Conservation (phyloP, 1,139 yeast genomes). For the Yamadazyma triangularis region DNA sequence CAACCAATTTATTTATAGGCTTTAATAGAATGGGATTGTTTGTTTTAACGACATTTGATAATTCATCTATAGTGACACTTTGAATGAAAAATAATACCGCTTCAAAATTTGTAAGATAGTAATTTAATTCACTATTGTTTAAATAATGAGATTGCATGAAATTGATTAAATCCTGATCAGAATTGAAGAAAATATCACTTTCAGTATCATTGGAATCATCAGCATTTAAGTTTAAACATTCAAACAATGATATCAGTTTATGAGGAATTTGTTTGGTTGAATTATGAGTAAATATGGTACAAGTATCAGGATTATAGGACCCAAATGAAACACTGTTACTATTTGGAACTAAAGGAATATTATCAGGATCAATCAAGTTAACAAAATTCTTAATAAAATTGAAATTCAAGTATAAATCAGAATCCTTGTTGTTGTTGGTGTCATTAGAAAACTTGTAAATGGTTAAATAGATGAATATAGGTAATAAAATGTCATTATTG, state of each 20-base stretch:
- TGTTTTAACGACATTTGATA: constrained; percentile 12
- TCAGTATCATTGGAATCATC: constrained; percentile 3
- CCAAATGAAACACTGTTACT: constrained; percentile 11
- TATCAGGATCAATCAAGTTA: constrained; percentile 30
- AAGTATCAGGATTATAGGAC: constrained; percentile 14
- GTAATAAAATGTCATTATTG: constrained; percentile 38
- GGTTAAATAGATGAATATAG: constrained; percentile 34
- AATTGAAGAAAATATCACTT: constrained; percentile 28
- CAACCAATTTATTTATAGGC: constrained; percentile 25
- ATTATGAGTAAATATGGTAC: constrained; percentile 1
- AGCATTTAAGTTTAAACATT: constrained; percentile 24
- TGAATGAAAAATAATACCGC: constrained; percentile 38
- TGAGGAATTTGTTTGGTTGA: no score
- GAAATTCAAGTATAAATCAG: constrained; percentile 34
- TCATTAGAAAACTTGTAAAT: constrained; percentile 17
- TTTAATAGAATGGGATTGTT: constrained; percentile 15
- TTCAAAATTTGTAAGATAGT: constrained; percentile 41
- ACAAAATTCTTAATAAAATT: constrained; percentile 35
- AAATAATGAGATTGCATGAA: constrained; percentile 25
- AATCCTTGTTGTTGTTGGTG: constrained; percentile 6
- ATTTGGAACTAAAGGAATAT: constrained; percentile 16
- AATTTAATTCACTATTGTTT: constrained; percentile 37
- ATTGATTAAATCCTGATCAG: constrained; percentile 27
- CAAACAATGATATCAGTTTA: constrained; percentile 20
- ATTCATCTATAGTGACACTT: constrained; percentile 32